These are phyloP conservation scores for Plicaturopsis crispa DNA, from an alignment of 768 basidiomycete species.

Conservation along the genomic window DNA sequence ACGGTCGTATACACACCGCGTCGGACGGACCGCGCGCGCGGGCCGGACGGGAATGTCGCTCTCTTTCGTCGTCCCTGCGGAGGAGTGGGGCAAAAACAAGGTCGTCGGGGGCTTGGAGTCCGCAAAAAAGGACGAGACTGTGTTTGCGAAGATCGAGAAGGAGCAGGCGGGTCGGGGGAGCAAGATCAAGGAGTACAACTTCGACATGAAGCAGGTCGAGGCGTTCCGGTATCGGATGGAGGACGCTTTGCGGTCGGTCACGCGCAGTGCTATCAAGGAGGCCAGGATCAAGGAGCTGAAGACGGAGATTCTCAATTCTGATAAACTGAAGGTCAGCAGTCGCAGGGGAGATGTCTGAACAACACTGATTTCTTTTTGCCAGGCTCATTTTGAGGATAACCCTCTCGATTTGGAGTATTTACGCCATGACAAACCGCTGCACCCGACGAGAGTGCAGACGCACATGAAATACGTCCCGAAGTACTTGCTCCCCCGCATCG, in stretches of 20 bases:
- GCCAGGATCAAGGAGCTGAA: slow-evolving; percentile 92
- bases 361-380: slow-evolving; percentile 5
- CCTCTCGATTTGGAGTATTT: slow-evolving; percentile 88
- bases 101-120: slow-evolving; percentile 62
- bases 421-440: slow-evolving; percentile 90
- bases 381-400: slow-evolving; percentile 98
- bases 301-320: slow-evolving; percentile 88
- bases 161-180: slow-evolving; percentile 56
- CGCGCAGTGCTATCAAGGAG: slow-evolving; percentile 78
- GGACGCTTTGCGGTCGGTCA: slow-evolving; percentile 86
- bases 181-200: slow-evolving; percentile 71
- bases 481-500: slow-evolving; percentile 82
- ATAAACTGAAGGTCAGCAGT: slow-evolving; percentile 89
- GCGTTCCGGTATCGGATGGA: slow-evolving; percentile 98
- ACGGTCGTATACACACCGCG: slow-evolving; percentile 88
- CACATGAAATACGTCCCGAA: slow-evolving; percentile 96
- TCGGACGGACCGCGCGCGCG: slow-evolving; percentile 94
- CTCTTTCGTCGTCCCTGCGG: slow-evolving; percentile 73
- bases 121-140: slow-evolving; percentile 66
- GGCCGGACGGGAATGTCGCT: slow-evolving; percentile 89
- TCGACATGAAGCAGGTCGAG: slow-evolving; percentile 94
- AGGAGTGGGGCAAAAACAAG: slow-evolving; percentile 68
- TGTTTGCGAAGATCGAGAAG: slow-evolving; percentile 71
- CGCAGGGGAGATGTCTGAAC: too few relatives aligned
- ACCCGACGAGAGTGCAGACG: slow-evolving; percentile 81